Evolutionary conservation across 1,139 yeast genomes (phyloP), one percentile per base, ranked within the genome.

Genomic region (Saccharomyces uvarum): DNA sequence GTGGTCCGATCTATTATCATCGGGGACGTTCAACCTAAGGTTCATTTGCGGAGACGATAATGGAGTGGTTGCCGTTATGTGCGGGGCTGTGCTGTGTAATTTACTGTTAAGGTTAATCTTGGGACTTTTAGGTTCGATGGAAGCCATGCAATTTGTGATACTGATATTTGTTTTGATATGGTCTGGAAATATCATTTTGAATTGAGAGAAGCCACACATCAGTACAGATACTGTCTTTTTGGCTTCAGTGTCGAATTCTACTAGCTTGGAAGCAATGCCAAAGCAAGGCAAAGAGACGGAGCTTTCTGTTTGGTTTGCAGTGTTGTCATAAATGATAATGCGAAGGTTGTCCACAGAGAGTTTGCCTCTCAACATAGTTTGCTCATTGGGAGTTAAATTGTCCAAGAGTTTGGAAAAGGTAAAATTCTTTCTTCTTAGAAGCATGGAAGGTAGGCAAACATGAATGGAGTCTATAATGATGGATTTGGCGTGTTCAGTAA

Each of bases 381-480:
- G 74, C 54, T 79, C 83, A 50, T 65, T 51, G 3, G 60, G 50
- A 1, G 73, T 65, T 54, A 70, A 58, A 57, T 68, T 72, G 47
- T 63, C 67, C 21, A 73, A 50, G 62, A 70, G 67, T 78, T 60
- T 84, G 71, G 54, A 73, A 60, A 87, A 72, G 16, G 80, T 79
- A 64, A 84, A 87, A 56, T 80, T 82, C 42, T 80, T 75, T 58
- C 96, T 77, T 65, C 85, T 85, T 59, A 88, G 72, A 50, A 88
- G 74, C 0, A 96, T 88, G 19, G 93, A 82, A 1, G 96, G 96
- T 26, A 88, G 73, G 64, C 91, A 85, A 38, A 88, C 77, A 65
- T 86, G 86, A 48, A 85, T 72, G 1, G 96, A 79, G 49, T 77
- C 71, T n/a, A 62, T 63, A 14, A 88, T 66, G 56, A 83, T 84